Conservation (phyloP, 805 yeast genomes). For the Candida argentea region DNA sequence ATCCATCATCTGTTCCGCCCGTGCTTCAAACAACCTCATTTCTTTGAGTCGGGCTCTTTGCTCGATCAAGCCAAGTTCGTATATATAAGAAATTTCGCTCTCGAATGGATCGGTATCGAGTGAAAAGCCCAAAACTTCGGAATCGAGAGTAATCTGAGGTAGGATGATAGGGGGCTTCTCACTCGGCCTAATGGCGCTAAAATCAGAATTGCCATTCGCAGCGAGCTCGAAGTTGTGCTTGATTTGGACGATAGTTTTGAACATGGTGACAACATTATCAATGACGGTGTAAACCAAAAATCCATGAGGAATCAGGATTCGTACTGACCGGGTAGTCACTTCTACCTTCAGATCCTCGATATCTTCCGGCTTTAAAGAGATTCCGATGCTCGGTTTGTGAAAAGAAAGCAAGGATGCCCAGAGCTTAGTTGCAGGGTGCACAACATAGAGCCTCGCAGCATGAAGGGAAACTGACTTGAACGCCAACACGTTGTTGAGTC, state of each 20-base stretch:
- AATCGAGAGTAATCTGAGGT: slow-evolving; percentile 46
- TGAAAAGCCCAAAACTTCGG: slow-evolving; percentile 49
- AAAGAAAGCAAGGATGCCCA: slow-evolving; percentile 31
- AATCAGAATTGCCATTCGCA: slow-evolving; percentile 13
- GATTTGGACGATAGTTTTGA: slow-evolving; percentile 58
- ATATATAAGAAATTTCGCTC: slow-evolving; percentile 52
- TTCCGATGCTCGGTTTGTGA: slow-evolving; percentile 15
- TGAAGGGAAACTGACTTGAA: slow-evolving; percentile 22
- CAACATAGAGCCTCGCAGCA: slow-evolving; percentile 35
- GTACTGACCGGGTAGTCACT: slow-evolving; percentile 26
- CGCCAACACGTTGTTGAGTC: slow-evolving; percentile 13
- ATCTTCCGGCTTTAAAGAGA: too few species aligned
- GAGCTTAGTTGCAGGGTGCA: slow-evolving; percentile 37
- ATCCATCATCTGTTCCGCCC: slow-evolving; percentile 9
- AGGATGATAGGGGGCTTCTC: slow-evolving; percentile 34
- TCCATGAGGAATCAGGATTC: slow-evolving; percentile 58
- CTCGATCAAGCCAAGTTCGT: slow-evolving; percentile 56
- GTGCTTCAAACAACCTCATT: slow-evolving; percentile 24
- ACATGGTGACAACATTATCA: slow-evolving; percentile 62
- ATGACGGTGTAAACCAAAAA: slow-evolving; percentile 70
- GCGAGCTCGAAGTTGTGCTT: slow-evolving; percentile 34
- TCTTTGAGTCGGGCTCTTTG: slow-evolving; percentile 54
- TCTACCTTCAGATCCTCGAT: slow-evolving; percentile 9
- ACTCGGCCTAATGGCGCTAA: slow-evolving; percentile 23
- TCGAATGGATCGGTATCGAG: slow-evolving; percentile 91